Evolutionary conservation across 2,329 filamentous ascomycete species (phyloP), one percentile per base, ranked within the genome.

Genomic region (Cladosporium colombiae): DNA sequence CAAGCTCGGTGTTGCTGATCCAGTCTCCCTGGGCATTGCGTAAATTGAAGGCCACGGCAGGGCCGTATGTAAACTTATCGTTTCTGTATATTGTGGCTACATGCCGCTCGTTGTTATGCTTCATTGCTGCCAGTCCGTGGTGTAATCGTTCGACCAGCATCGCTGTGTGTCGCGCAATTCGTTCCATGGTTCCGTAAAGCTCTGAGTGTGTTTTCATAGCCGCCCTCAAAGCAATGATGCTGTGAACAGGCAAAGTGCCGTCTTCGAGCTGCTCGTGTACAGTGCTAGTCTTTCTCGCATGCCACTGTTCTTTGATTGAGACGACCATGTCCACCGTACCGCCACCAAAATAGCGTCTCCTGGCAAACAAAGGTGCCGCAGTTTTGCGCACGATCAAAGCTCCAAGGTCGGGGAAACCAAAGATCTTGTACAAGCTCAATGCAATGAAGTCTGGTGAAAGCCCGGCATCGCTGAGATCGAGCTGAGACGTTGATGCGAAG

Each of bases 351-450:
- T 96, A 99, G 68, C 82, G 88, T 67, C 92, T 86, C 50, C 82
- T 81, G 35, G 85, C 81, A 49, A 77, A 74, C 56, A 97, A 88
- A 46, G 83, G 76, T 7, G 86, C 87, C 14, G 91, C 86, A 35
- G 86, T 83, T 71, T 91, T 93, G 50, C 90, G 88, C 14, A 98
- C 88, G 33, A 98, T 88, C 66, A 99, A 79, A 1, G 89, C 93
- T 1, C 94, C 94, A 1, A 98, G 82, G 75, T 98, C 92, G 0
- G 94, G 94, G 70, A 97, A 97, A 1, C 95, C 94, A 76, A 98
- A 98, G n/a, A 97, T 93, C 77, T 98, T 99, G 81, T 97, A 96
- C 69, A 98, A 88, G 77, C 93, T 97, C 50, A 98, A 74, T 0
- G 92, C 90, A 0, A 87, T 89, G 70, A 98, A 98, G 76, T 98